Evolutionary conservation across 1,139 yeast species (phyloP).

Genomic region (Taiozyma sp.): DNA sequence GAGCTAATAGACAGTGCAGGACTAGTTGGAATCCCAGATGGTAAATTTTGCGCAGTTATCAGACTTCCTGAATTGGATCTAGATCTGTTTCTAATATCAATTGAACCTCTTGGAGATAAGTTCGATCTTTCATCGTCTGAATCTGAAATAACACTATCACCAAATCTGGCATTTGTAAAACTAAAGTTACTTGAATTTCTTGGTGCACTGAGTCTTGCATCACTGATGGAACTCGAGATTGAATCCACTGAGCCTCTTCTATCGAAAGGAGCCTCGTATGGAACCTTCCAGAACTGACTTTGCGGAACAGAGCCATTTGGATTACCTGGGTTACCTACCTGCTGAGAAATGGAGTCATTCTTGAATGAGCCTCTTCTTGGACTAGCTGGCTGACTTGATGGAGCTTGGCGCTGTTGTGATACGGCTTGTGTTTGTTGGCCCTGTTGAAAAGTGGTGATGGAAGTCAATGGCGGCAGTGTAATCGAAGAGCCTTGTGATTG

Average conservation of each 20-base stretch:
- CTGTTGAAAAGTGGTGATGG: slow-evolving; percentile 11
- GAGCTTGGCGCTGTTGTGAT: slow-evolving; percentile 2
- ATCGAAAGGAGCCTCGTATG: slow-evolving; percentile 28
- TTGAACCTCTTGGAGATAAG: slow-evolving; percentile 43
- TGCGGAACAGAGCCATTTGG: slow-evolving; percentile 19
- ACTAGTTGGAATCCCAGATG: slow-evolving; percentile 19
- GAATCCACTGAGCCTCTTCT: slow-evolving; percentile 33
- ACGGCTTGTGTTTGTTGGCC: not conserved
- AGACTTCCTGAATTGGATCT: slow-evolving; percentile 24
- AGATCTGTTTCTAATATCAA: slow-evolving; percentile 25
- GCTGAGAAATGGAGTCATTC: slow-evolving; percentile 2
- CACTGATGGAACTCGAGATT: slow-evolving; percentile 27
- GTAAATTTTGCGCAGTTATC: slow-evolving; percentile 8
- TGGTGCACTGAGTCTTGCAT: slow-evolving; percentile 15
- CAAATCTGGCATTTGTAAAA: slow-evolving; percentile 11
- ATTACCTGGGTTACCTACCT: slow-evolving; percentile 2
- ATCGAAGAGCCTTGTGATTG: slow-evolving; percentile 5
- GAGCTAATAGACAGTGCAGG: slow-evolving; percentile 28
- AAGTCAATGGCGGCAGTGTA: slow-evolving; percentile 20
- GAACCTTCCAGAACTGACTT: slow-evolving; percentile 37
- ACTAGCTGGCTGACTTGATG: slow-evolving; percentile 4
- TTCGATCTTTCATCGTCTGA: slow-evolving; percentile 28
- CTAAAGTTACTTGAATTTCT: slow-evolving; percentile 7
- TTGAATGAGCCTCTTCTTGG: slow-evolving; percentile 3
- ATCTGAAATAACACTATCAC: slow-evolving; percentile 28